Base-by-base conservation (phyloP, 1,284 basidiomycete species). In the Boletus smithii region DNA sequence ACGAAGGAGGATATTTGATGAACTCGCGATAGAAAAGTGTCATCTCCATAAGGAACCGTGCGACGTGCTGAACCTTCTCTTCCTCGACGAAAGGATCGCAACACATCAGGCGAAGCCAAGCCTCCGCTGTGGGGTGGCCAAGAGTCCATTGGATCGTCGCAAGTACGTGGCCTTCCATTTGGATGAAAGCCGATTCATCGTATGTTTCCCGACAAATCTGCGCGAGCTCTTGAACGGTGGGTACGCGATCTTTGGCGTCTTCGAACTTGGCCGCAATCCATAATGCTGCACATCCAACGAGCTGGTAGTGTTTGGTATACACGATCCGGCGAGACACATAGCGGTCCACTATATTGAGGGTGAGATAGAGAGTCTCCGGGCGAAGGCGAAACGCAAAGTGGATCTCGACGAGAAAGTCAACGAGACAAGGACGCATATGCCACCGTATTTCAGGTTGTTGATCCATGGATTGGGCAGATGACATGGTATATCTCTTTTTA, bases 251-350 rank as follows among this genome's bases (percentile, higher is more conserved):
- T 73, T 99, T 99, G 34, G 95, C 88, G 65, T 99, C 97, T 72
- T 99, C 97, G 62, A 97, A 99, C 73, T 99, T 99, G 61, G 97
- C 91, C 5, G 97, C 97, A 59, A 99, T 98, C 93, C 95, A 95
- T 5, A 99, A 79, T 17, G 97, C 94, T 11, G 95, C 92, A 63
- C 97, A 99, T 27, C 97, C 97, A 44, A 99, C 95, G 43, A 99
- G 88, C 67, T 99, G 97, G 69, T 98, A 99, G 72, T 99, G 97
- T 70, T 97, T 97, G 75, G 95, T 94, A 74, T 94, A 98, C 46
- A 99, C 97, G 57, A 99, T 89, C 37, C 97, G 91, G 59, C 95
- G 93, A 44, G 97, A 98, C 24, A 99, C 92, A 70, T 99, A 99
- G 59, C 97, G 93, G 71, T 99, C 97, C 68, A 99, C 87, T 66